These are phyloP conservation scores for Pseudocercospora cruenta DNA, from an alignment of 2,329 filamentous ascomycete species.

Conservation along the genomic window DNA sequence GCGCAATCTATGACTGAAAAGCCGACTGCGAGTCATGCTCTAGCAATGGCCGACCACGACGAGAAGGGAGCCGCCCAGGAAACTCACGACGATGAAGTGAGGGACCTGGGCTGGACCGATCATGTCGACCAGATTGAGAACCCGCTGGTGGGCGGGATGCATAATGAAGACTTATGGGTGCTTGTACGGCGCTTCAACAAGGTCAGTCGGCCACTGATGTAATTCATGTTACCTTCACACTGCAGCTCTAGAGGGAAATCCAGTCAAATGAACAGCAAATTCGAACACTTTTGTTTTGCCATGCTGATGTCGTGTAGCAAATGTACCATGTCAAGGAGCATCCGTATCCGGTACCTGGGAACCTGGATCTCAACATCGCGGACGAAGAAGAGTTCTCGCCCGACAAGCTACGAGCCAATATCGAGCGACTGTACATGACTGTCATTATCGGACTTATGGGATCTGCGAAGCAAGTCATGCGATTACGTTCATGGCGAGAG, in stretches of 20 bases:
- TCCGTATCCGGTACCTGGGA: conserved; percentile 62
- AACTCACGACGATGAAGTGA: conserved; percentile 57
- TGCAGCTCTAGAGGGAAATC: too few species aligned
- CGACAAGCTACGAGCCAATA: conserved; percentile 75
- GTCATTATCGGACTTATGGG: conserved; percentile 69
- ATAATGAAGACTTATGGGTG: conserved; percentile 75
- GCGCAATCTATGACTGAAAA: conserved; percentile 43
- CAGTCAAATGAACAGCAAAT: too few species aligned
- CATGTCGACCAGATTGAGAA: conserved; percentile 58
- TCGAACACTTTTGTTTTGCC: too few species aligned
- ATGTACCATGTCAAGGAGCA: conserved; percentile 73
- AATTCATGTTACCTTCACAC: too few species aligned
- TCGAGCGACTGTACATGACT: conserved; percentile 82
- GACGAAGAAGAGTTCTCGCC: conserved; percentile 84
- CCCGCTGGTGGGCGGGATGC: conserved; percentile 68
- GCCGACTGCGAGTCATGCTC: conserved; percentile 52
- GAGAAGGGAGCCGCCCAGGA: conserved; percentile 51
- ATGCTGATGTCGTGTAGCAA: conserved; percentile 49
- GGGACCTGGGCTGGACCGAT: conserved; percentile 72
- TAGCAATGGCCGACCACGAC: conserved; percentile 51
- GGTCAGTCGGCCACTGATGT: conserved; percentile 42
- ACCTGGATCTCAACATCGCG: conserved; percentile 77
- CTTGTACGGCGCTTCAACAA: conserved; percentile 75
- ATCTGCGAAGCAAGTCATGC: conserved; percentile 72
- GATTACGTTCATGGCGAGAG: conserved; percentile 80